A percentile compares a stretch with the other conserved stretches of the same genome.
These are phyloP conservation scores for Athelia sp. DNA, from an alignment of 1,284 basidiomycete species.

Conservation along the genomic window DNA sequence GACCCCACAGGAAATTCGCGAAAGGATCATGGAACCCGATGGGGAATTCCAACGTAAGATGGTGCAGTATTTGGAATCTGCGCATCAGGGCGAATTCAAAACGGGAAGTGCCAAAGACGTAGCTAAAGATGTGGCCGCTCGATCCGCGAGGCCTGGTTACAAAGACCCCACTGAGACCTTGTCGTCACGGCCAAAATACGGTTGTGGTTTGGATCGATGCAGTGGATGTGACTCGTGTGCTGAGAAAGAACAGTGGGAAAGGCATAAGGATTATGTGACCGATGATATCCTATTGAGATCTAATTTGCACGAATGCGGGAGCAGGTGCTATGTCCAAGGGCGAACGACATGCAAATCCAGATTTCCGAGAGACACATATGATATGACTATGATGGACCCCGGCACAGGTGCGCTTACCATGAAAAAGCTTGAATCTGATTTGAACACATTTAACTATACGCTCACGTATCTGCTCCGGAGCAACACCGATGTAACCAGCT, in stretches of 20 bases:
- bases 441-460: slow-evolving; percentile 26
- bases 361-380: slow-evolving; percentile 18
- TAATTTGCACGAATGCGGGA: slow-evolving; percentile 10
- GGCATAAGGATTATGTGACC: no score
- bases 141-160: not conserved
- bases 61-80: slow-evolving; percentile 18
- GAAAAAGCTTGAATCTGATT: slow-evolving; percentile 25
- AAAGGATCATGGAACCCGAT: slow-evolving; percentile 16
- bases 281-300: slow-evolving; percentile 13
- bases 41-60: slow-evolving; percentile 19
- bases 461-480: slow-evolving; percentile 28
- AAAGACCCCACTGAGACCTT: not conserved
- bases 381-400: slow-evolving; percentile 15
- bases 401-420: slow-evolving; percentile 23
- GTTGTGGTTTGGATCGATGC: no score
- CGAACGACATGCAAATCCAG: slow-evolving; percentile 21
- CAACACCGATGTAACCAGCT: slow-evolving; percentile 31
- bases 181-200: no score
- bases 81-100: slow-evolving; percentile 21
- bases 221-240: slow-evolving; percentile 8
- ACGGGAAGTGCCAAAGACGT: no score
- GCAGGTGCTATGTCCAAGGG: slow-evolving; percentile 6
- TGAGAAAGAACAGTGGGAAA: no score
- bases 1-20: slow-evolving; percentile 24
- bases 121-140: no score